Base-by-base conservation (phyloP, 768 basidiomycete species). In the Suillus subaureus region DNA sequence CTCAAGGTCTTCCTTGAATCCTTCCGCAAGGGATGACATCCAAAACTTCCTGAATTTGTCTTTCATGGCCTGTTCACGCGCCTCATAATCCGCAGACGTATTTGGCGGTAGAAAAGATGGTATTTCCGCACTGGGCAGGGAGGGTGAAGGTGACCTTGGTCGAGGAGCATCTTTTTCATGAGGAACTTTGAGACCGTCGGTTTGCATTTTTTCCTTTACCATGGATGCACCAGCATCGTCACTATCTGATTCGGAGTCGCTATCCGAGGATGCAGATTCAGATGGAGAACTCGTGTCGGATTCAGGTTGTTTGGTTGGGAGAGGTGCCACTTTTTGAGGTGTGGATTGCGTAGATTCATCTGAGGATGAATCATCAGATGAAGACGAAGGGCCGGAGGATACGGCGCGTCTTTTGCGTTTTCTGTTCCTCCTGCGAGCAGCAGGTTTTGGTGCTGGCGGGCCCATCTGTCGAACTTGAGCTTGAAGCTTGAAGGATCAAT, bases 1-100 rank as follows among this genome's bases (percentile, higher is more conserved):
- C 70, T 93, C 92, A n/a, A 95, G 80, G 74, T 95, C 94, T 55
- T 91, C 89, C 67, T 85, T 86, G 77, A 95, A 96, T 13, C 87
- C 92, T 73, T 94, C 91, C 2, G 88, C 91, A 8, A 94, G 84
- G 0, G 89, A 87, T 3, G 86, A 79, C 92, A 95, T 93, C 93
- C 93, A 95, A 72, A 95, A 94, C 74, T 89, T 89, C 63, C 89
- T 80, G 74, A 95, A 95, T 52, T 82, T 85, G 40, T 86, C 86
- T 71, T 87, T 89, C 72, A 94, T 74, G 9, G 74, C 72, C 52
- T 83, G 78, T 66, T 93, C 89, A 37, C 80, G 75, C 55, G 81
- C 75, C 16, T 73, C 70, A 7, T 76, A 72, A 39, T 80, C 76
- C 28, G 67, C 61, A 4, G 71, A 61, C 0, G 70, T 71, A 21